These are phyloP conservation scores for Fonsecaea pedrosoi DNA, from an alignment of 2,329 filamentous ascomycete genomes.

Conservation along the genomic window DNA sequence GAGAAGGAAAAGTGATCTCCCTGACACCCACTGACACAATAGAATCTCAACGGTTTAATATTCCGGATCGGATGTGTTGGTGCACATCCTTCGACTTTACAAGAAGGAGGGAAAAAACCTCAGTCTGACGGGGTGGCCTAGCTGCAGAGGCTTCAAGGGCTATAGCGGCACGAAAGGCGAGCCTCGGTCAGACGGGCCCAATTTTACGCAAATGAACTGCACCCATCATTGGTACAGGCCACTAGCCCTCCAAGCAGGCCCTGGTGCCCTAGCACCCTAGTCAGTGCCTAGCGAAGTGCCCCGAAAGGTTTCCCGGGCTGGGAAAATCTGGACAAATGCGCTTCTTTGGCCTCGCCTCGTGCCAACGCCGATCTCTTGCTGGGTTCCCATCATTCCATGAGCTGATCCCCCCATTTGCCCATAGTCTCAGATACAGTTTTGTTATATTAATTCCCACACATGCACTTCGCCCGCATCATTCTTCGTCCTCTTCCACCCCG, in stretches of 20 bases:
- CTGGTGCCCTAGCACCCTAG: not conserved
- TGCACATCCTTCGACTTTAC: not conserved
- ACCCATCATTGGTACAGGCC: conserved; percentile 1
- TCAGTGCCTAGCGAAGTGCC: not conserved
- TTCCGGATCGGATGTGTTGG: not conserved
- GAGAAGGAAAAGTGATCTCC: no score
- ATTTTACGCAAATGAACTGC: not conserved
- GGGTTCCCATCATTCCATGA: not conserved
- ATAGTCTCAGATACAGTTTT: not conserved
- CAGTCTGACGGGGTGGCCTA: conserved; percentile 5
- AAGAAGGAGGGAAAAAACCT: not conserved
- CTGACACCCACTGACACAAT: no score
- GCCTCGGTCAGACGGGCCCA: conserved; percentile 14
- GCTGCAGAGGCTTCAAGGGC: not conserved
- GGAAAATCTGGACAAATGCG: conserved; percentile 16
- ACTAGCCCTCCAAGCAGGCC: not conserved
- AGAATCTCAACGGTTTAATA: not conserved
- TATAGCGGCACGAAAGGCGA: conserved; percentile 17
- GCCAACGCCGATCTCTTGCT: conserved; percentile 12
- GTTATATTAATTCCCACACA: conserved; percentile 4
- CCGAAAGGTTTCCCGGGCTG: conserved; percentile 1
- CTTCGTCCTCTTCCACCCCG: not conserved
- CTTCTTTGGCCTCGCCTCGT: conserved; percentile 13
- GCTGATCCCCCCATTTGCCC: not conserved
- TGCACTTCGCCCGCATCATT: not conserved